phyloP scores from a whole-genome alignment of 2,329 filamentous ascomycete species.

The Talaromyces sp. region DNA sequence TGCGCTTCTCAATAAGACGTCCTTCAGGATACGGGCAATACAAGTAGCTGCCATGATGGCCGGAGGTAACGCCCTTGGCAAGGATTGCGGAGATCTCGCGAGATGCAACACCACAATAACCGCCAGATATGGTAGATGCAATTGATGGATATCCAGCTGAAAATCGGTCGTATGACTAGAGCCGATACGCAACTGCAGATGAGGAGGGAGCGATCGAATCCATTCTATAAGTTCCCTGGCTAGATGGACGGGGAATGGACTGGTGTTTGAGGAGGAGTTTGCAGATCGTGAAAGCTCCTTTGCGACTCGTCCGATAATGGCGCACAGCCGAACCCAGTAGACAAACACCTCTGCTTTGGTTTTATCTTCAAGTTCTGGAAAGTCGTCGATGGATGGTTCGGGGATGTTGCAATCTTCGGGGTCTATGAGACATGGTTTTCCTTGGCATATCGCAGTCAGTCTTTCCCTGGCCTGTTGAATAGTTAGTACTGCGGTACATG shows the following conservation, averaged over 20 bases:
- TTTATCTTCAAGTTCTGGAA: not conserved
- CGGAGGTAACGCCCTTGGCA: not conserved
- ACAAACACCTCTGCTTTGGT: not conserved
- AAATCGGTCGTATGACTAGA: not conserved
- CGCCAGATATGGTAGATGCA: not conserved
- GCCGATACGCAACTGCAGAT: not conserved
- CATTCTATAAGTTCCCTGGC: not conserved
- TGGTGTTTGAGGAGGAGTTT: not conserved
- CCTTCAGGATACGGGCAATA: not conserved
- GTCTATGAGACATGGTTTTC: not conserved
- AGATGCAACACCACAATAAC: not conserved
- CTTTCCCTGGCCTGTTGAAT: not conserved
- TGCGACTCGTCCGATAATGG: not conserved
- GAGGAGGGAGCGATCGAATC: not conserved
- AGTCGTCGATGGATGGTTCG: not conserved
- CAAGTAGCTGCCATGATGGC: not conserved
- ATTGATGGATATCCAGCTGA: not conserved
- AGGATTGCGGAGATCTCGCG: not conserved
- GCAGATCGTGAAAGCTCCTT: not conserved
- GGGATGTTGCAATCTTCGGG: not conserved
- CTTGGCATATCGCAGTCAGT: not conserved
- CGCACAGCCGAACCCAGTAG: not conserved
- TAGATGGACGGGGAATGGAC: not conserved
- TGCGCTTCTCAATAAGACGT: not conserved
- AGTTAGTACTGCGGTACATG: not conserved